Base-by-base conservation (phyloP, 805 yeast genomes). In the Starmerella lactis-condensi region DNA sequence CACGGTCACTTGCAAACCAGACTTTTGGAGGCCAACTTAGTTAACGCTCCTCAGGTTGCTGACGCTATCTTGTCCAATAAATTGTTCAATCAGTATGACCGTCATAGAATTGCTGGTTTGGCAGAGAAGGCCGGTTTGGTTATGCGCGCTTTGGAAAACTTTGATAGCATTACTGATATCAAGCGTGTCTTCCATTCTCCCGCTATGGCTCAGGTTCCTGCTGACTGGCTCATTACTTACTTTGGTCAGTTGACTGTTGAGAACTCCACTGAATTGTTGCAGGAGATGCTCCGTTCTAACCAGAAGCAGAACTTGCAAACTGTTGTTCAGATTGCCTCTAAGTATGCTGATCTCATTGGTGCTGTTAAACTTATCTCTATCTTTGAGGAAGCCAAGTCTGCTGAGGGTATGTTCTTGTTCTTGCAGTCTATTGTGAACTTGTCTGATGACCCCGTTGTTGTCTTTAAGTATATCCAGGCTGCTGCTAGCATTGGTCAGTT, bases 11-110 rank as follows among this genome's bases (percentile, higher is more conserved):
- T 89, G 50, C 98, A 89, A 64, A 89, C 98, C 6, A 72, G 92
- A 49, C 69, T 89, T 31, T 67, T 89, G 44, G 98, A 89, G 58
- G 81, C 79, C 44, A 89, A 89, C 56, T 64, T 89, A 52, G 56
- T 79, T 51, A 91, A 83, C 53, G 98, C 98, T 12, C 99, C 99
- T 31, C 98, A 89, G 64, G 99, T 89, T 35, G 99, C 98, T 26
- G 98, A 89, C 57, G 99, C 99, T 14, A 89, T 89, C 43, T 65
- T 89, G 47, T 94, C 95, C 38, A 89, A 85, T 56, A 72, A 74
- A 38, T 85, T 89, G 79, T 89, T 91, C 61, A 71, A 83, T 43
- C 94, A 83, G 52, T 89, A 79, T 55, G 98, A 89, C 56, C 76
- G 79, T 46, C 82, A 91, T 46, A 75, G 91, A 22, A 74, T 89